Evolutionary conservation across 306 rosid species (phyloP).

Genomic region (Ormosia emarginata): DNA sequence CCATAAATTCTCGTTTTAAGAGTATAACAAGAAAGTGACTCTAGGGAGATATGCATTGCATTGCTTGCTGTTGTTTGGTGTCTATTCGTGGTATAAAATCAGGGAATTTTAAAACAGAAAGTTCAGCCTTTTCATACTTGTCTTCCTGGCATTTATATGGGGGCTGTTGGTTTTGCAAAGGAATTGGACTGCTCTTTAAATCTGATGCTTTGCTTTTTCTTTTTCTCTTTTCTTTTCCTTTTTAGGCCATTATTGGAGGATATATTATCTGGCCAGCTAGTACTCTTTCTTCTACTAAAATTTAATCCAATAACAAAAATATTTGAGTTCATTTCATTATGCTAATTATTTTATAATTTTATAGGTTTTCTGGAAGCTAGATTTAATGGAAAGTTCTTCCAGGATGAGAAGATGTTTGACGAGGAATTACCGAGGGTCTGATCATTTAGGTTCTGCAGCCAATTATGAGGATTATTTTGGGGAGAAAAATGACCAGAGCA

Average conservation of each 20-base stretch:
- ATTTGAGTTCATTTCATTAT: constrained; percentile 1
- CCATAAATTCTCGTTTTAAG: neutral
- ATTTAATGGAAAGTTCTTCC: constrained; percentile 87
- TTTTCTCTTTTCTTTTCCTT: neutral
- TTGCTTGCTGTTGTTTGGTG: neutral
- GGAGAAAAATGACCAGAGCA: constrained; percentile 42
- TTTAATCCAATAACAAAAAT: neutral
- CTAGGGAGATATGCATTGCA: constrained; percentile 2
- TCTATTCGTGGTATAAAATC: neutral
- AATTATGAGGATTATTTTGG: constrained; percentile 53
- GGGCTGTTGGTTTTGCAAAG: neutral
- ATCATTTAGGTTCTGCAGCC: constrained; percentile 89
- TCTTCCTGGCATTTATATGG: neutral
- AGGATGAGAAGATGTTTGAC: constrained; percentile 88
- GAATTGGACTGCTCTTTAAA: constrained; percentile 26
- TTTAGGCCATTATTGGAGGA: neutral
- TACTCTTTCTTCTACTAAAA: neutral
- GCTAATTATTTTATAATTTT: constrained; percentile 16
- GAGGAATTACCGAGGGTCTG: constrained; percentile 83
- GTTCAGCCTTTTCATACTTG: neutral
- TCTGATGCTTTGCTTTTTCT: neutral
- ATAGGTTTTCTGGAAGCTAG: constrained; percentile 97
- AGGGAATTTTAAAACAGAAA: neutral
- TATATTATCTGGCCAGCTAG: constrained; percentile 5
- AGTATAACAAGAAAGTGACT: neutral